Evolutionary conservation across 768 basidiomycete species (phyloP).

Genomic region (Tylopilus vinaceipallidus): DNA sequence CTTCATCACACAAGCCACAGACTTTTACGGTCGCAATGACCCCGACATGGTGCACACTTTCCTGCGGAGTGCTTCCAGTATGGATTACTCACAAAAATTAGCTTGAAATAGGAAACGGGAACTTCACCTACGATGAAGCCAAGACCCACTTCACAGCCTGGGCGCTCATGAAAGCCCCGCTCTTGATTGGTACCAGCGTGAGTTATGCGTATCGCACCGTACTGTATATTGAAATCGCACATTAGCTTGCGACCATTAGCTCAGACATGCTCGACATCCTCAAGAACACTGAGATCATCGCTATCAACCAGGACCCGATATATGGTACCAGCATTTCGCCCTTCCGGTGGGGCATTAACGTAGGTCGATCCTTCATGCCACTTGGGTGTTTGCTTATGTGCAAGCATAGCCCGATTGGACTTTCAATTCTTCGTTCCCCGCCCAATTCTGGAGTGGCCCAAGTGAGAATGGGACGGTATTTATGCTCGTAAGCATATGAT

Average conservation of each 20-base stretch:
- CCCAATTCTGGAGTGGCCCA: slow-evolving; percentile 67
- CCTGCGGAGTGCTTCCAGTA: neutral
- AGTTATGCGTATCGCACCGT: slow-evolving; percentile 11
- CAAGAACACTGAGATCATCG: slow-evolving; percentile 60
- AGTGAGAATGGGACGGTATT: slow-evolving; percentile 61
- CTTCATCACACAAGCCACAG: slow-evolving; percentile 57
- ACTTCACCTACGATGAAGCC: slow-evolving; percentile 58
- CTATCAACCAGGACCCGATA: slow-evolving; percentile 64
- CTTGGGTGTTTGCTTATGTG: neutral
- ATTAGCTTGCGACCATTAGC: slow-evolving; percentile 49
- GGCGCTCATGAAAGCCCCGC: slow-evolving; percentile 66
- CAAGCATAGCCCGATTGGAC: slow-evolving; percentile 34
- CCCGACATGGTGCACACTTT: slow-evolving; percentile 52
- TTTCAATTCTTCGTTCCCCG: slow-evolving; percentile 45
- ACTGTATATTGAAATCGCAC: neutral
- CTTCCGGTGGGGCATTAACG: slow-evolving; percentile 67
- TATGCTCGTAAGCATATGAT: slow-evolving; percentile 51
- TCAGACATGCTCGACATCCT: slow-evolving; percentile 52
- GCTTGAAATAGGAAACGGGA: slow-evolving; percentile 65
- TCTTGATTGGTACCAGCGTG: slow-evolving; percentile 61
- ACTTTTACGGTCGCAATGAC: slow-evolving; percentile 66
- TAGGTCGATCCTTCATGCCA: slow-evolving; percentile 28
- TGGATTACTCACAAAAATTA: slow-evolving; percentile 19
- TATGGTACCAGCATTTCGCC: slow-evolving; percentile 63
- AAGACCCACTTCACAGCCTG: slow-evolving; percentile 71